Percentiles rank a stretch among this genome's conserved stretches.
Conservation (phyloP, 2,329 filamentous ascomycete species). For the Hypoxylon rubiginosum region DNA sequence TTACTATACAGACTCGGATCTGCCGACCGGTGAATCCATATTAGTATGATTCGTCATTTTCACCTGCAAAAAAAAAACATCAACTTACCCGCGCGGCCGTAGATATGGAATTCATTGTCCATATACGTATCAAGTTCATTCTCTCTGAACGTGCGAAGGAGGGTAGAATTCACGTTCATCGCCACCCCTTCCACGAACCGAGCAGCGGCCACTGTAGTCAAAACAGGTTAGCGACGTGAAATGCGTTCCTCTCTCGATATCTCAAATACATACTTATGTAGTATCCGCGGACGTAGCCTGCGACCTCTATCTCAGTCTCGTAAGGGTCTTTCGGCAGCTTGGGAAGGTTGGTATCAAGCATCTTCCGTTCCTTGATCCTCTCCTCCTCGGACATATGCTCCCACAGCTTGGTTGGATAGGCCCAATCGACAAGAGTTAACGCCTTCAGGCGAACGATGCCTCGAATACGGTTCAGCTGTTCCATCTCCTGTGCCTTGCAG, state of each 20-base stretch:
- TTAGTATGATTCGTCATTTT: conserved; percentile 16
- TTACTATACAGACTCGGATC: conserved; percentile 55
- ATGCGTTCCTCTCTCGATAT: background rate
- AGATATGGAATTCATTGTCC: conserved; percentile 47
- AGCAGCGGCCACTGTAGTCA: conserved; percentile 65
- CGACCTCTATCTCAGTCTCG: conserved; percentile 70
- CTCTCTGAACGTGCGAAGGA: conserved; percentile 48
- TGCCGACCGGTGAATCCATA: conserved; percentile 13
- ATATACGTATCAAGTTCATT: conserved; percentile 45
- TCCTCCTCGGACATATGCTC: conserved; percentile 64
- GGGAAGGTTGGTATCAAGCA: conserved; percentile 57
- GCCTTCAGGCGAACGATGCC: conserved; percentile 64
- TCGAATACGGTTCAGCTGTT: conserved; percentile 61
- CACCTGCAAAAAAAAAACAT: background rate
- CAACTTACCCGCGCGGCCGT: conserved; percentile 47
- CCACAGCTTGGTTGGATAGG: conserved; percentile 39
- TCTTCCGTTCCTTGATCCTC: conserved; percentile 58
- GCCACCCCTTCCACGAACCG: conserved; percentile 71
- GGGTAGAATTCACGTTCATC: conserved; percentile 50
- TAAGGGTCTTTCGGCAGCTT: conserved; percentile 71
- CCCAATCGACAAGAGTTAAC: conserved; percentile 55
- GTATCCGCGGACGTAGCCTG: conserved; percentile 75
- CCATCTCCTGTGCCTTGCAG: conserved; percentile 62
- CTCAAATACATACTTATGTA: conserved; percentile 63
- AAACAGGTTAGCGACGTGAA: conserved; percentile 19